Evolutionary conservation across 805 yeast genomes (phyloP).

Genomic region (Cyberlindnera mississippiensis): DNA sequence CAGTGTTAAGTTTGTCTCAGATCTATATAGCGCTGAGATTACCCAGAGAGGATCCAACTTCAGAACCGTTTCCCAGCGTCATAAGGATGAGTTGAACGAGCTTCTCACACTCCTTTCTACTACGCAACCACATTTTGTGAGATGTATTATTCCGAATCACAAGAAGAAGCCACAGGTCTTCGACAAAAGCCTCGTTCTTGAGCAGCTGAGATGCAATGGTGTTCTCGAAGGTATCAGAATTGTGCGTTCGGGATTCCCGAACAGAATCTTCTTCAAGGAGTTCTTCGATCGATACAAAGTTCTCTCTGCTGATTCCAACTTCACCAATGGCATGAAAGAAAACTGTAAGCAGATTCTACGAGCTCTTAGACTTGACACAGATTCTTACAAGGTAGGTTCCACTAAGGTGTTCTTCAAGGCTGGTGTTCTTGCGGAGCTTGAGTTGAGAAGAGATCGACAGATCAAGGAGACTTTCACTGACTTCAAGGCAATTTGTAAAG

Average conservation of each 20-base stretch:
- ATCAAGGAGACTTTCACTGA: slow-evolving; percentile 50
- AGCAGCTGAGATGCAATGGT: slow-evolving; percentile 94
- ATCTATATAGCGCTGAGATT: slow-evolving; percentile 45
- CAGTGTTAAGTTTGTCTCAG: slow-evolving; percentile 48
- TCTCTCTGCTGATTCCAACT: slow-evolving; percentile 47
- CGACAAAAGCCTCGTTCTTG: slow-evolving; percentile 73
- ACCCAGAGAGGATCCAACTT: slow-evolving; percentile 39
- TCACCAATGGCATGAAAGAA: slow-evolving; percentile 49
- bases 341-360: slow-evolving; percentile 66
- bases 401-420: slow-evolving; percentile 94
- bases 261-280: slow-evolving; percentile 78
- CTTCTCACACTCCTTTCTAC: slow-evolving; percentile 68
- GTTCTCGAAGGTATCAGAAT: slow-evolving; percentile 96
- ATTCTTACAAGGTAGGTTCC: slow-evolving; percentile 83
- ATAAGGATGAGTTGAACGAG: slow-evolving; percentile 74
- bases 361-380: slow-evolving; percentile 65
- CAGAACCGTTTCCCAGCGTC: slow-evolving; percentile 83
- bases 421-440: slow-evolving; percentile 89
- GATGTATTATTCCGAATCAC: slow-evolving; percentile 91
- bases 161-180: slow-evolving; percentile 66
- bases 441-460: slow-evolving; percentile 66
- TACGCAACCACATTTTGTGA: slow-evolving; percentile 94
- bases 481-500: slow-evolving; percentile 66
- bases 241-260: slow-evolving; percentile 96
- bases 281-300: slow-evolving; percentile 74